Percentiles rank a stretch among this genome's conserved stretches.
Evolutionary conservation across 2,329 filamentous ascomycete genomes (phyloP).

Genomic region (Arthrobotrys megalospora): DNA sequence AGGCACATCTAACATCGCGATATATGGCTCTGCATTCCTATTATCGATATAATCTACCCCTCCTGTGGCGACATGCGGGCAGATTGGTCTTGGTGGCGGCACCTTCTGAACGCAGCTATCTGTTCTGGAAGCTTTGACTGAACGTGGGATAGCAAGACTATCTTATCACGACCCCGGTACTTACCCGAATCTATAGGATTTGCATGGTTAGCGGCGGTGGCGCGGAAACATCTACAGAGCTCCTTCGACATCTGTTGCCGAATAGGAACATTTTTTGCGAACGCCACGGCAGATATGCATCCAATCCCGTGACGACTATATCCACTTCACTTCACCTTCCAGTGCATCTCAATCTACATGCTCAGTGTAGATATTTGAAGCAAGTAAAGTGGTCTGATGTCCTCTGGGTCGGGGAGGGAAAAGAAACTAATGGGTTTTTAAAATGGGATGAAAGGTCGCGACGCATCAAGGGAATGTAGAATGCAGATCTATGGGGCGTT

Average conservation of each 20-base stretch:
- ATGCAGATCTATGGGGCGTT: conserved; percentile 31
- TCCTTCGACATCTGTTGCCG: conserved; percentile 38
- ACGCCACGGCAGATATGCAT: conserved; percentile 21
- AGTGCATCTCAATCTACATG: conserved; percentile 25
- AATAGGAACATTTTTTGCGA: conserved; percentile 39
- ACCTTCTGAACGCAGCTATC: conserved; percentile 11
- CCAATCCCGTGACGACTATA: conserved; percentile 16
- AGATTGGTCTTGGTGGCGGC: conserved; percentile 5
- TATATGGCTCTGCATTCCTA: conserved; percentile 13
- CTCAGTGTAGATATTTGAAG: conserved; percentile 10
- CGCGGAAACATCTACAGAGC: conserved; percentile 40
- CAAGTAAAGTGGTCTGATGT: conserved; percentile 22
- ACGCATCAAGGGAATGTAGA: conserved; percentile 25
- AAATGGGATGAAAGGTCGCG: conserved; percentile 11
- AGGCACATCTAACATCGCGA: background rate
- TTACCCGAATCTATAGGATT: conserved; percentile 33
- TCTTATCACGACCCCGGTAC: conserved; percentile 39
- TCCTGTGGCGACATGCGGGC: conserved; percentile 34
- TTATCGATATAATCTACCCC: conserved; percentile 43
- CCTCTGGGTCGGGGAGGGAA: background rate
- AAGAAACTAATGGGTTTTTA: conserved; percentile 9
- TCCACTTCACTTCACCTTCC: conserved; percentile 8
- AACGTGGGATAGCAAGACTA: conserved; percentile 34
- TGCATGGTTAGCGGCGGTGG: conserved; percentile 25
- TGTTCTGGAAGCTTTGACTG: conserved; percentile 51